phyloP scores from a whole-genome alignment of 495 filamentous ascomycete species.

The Lepraria neglecta region DNA sequence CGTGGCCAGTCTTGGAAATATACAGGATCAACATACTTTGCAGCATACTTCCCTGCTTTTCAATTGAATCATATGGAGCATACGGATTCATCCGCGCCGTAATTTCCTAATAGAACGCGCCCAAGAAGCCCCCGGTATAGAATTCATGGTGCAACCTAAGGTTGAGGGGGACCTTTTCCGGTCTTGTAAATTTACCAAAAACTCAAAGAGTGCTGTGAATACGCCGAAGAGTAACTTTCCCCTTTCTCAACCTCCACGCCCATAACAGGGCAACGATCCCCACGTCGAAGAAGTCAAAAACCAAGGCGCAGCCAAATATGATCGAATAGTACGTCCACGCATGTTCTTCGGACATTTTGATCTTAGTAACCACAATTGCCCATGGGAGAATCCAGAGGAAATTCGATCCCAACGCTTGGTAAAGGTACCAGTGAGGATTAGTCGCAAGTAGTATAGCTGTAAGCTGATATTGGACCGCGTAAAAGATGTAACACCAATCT shows the following conservation, averaged over 20 bases:
- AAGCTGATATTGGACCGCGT: slow-evolving; percentile 58
- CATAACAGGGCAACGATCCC: slow-evolving; percentile 45
- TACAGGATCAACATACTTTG: no score
- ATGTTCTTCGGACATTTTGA: slow-evolving; percentile 41
- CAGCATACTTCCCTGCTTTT: no score
- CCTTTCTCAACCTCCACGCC: slow-evolving; percentile 50
- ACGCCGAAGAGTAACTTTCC: slow-evolving; percentile 30
- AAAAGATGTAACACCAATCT: slow-evolving; percentile 74
- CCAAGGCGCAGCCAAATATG: slow-evolving; percentile 63
- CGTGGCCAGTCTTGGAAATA: no score
- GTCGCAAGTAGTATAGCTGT: slow-evolving; percentile 61
- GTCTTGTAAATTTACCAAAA: background rate
- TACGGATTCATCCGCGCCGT: no score
- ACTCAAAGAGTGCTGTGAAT: slow-evolving; percentile 5
- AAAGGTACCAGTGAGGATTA: slow-evolving; percentile 59
- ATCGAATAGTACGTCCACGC: slow-evolving; percentile 65
- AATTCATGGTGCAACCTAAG: no score
- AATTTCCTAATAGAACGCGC: no score
- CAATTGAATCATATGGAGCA: no score
- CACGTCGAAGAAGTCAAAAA: slow-evolving; percentile 58
- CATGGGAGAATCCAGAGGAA: slow-evolving; percentile 63
- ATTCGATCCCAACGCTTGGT: slow-evolving; percentile 59
- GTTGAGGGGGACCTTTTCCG: no score
- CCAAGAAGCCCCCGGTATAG: no score
- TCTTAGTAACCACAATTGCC: slow-evolving; percentile 55